phyloP scores from a whole-genome alignment of 202 grass and related monocot genomes.

The Bolboschoenoplectus hybrid region DNA sequence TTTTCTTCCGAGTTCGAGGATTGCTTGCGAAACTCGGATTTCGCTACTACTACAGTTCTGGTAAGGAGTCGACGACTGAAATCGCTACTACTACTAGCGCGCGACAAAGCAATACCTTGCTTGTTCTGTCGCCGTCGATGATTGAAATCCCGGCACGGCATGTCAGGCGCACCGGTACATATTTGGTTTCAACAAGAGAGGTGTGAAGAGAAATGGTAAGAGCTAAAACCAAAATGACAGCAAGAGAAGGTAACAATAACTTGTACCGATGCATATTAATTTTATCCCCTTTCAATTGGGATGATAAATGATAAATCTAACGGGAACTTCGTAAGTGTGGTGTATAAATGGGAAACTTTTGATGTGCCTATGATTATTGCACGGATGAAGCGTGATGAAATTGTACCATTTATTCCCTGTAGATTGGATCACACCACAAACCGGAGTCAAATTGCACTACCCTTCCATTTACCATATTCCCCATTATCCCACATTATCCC shows the following conservation, averaged over 20 bases:
- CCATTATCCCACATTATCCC: neutral
- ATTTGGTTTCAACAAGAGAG: neutral
- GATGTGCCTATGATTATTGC: constrained; percentile 6
- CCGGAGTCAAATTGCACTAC: constrained; percentile 32
- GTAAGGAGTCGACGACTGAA: too few species aligned
- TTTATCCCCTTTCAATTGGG: neutral
- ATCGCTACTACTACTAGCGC: neutral
- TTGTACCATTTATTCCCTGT: constrained; percentile 29
- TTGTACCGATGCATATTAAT: constrained; percentile 21
- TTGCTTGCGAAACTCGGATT: neutral
- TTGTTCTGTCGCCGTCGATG: neutral
- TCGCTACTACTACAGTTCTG: neutral
- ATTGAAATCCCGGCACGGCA: neutral
- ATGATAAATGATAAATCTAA: neutral
- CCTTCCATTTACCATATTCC: neutral
- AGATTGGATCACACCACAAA: constrained; percentile 6
- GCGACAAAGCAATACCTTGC: neutral
- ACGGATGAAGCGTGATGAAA: constrained; percentile 22
- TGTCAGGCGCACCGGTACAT: neutral
- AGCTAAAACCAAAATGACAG: constrained; percentile 30
- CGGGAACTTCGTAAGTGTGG: constrained; percentile 2
- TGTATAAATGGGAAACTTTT: neutral
- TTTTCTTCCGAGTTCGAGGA: neutral
- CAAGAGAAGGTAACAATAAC: neutral
- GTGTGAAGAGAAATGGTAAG: constrained; percentile 12